phyloP scores from a whole-genome alignment of 441 rosid species.

The Erysimum cheiri region DNA sequence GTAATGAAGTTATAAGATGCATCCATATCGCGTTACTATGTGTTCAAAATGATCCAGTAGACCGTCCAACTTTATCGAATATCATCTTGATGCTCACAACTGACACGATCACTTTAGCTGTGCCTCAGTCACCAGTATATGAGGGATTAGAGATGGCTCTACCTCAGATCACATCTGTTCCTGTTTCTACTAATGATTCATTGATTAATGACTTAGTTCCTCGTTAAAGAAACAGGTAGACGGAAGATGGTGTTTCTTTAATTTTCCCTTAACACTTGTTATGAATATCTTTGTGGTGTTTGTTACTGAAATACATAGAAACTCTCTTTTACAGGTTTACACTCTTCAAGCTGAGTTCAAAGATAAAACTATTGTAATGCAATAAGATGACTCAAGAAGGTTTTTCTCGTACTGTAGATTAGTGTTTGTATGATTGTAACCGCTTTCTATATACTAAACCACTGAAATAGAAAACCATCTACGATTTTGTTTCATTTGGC shows the following conservation, averaged over 20 bases:
- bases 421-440: neutral
- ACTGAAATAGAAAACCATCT: too few relatives aligned
- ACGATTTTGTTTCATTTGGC: neutral
- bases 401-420: slow-evolving; percentile 10
- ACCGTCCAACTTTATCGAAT: slow-evolving; percentile 21
- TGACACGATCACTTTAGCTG: neutral
- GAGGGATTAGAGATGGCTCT: slow-evolving; percentile 17
- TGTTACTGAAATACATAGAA: neutral
- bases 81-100: slow-evolving; percentile 34
- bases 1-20: slow-evolving; percentile 45
- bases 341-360: neutral
- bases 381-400: neutral
- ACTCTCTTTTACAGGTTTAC: neutral
- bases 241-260: neutral
- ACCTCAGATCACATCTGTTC: slow-evolving; percentile 39
- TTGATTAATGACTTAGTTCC: slow-evolving; percentile 48
- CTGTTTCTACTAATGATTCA: slow-evolving; percentile 38
- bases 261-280: neutral
- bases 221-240: slow-evolving; percentile 38
- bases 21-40: slow-evolving; percentile 49
- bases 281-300: neutral
- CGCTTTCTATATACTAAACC: neutral
- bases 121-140: slow-evolving; percentile 27
- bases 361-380: neutral
- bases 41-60: slow-evolving; percentile 42